Percentiles rank a stretch among this genome's conserved stretches.
phyloP scores from a whole-genome alignment of 371 early-diverging fungal species.

The Chytridiales sp. region DNA sequence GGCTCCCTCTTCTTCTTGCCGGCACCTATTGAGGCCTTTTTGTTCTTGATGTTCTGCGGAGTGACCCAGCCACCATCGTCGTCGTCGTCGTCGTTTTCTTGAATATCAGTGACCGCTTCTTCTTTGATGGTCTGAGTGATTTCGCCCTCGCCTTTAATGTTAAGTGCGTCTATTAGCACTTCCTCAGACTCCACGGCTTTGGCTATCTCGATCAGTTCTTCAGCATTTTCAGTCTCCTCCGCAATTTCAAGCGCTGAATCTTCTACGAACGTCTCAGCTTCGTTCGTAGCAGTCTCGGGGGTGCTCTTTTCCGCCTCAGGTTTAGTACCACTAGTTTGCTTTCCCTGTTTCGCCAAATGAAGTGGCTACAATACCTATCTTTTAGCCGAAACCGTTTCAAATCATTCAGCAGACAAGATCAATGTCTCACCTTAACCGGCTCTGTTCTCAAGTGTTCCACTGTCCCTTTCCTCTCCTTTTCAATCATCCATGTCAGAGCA shows the following conservation, averaged over 20 bases:
- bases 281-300: too few relatives aligned
- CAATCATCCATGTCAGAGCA: conserved; percentile 85
- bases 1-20: conserved; percentile 32
- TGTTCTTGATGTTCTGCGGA: conserved; percentile 76
- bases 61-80: conserved; percentile 91
- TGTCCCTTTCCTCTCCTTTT: conserved; percentile 67
- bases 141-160: conserved; percentile 22
- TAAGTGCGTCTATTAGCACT: neutral
- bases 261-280: too few relatives aligned
- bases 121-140: conserved; percentile 26
- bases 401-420: neutral
- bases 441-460: conserved; percentile 61
- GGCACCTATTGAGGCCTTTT: conserved; percentile 43
- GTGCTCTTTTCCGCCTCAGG: conserved; percentile 2
- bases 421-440: conserved; percentile 40
- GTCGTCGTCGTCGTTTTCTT: conserved; percentile 36
- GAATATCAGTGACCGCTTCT: conserved; percentile 19
- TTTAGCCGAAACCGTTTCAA: too few relatives aligned
- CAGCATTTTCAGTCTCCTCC: conserved; percentile 30
- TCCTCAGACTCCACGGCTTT: neutral
- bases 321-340: neutral
- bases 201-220: conserved; percentile 2
- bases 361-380: too few relatives aligned
- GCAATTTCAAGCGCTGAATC: too few relatives aligned
- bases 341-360: neutral